phyloP scores from a whole-genome alignment of 2,329 filamentous ascomycete genomes.

The Colletotrichum echinochloae region DNA sequence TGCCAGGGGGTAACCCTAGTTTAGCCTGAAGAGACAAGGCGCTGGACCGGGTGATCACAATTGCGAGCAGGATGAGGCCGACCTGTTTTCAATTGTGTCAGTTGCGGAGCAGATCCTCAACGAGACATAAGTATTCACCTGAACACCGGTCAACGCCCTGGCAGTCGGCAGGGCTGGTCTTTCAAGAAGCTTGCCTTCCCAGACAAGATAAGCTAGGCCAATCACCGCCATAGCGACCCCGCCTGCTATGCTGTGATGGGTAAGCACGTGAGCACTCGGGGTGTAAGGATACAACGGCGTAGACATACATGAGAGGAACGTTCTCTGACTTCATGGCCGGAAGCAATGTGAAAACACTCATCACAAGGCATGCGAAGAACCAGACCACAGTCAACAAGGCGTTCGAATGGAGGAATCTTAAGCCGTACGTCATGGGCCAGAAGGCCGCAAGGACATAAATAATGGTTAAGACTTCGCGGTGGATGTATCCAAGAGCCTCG shows the following conservation, averaged over 20 bases:
- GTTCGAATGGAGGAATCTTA: constrained; percentile 77
- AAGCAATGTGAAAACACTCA: constrained; percentile 92
- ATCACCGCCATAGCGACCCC: constrained; percentile 82
- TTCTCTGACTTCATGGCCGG: constrained; percentile 89
- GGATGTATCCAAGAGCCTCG: constrained; percentile 91
- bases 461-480: constrained; percentile 86
- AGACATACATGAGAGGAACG: constrained; percentile 76
- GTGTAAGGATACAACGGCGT: too few species aligned
- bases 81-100: constrained; percentile 57
- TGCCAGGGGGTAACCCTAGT: constrained; percentile 85
- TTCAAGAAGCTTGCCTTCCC: constrained; percentile 69
- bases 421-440: constrained; percentile 83
- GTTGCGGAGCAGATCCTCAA: constrained; percentile 27
- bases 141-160: constrained; percentile 72
- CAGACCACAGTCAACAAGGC: constrained; percentile 74
- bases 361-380: constrained; percentile 80
- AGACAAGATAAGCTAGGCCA: constrained; percentile 82
- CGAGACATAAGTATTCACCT: constrained; percentile 59
- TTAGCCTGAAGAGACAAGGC: constrained; percentile 87
- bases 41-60: constrained; percentile 89
- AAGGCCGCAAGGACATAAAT: constrained; percentile 81
- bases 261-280: constrained; percentile 40
- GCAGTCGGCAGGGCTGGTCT: constrained; percentile 55
- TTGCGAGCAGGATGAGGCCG: constrained; percentile 82
- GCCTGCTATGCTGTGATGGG: constrained; percentile 71